Evolutionary conservation across 345 rosid species (phyloP).

Genomic region (Boechera divaricarpa): DNA sequence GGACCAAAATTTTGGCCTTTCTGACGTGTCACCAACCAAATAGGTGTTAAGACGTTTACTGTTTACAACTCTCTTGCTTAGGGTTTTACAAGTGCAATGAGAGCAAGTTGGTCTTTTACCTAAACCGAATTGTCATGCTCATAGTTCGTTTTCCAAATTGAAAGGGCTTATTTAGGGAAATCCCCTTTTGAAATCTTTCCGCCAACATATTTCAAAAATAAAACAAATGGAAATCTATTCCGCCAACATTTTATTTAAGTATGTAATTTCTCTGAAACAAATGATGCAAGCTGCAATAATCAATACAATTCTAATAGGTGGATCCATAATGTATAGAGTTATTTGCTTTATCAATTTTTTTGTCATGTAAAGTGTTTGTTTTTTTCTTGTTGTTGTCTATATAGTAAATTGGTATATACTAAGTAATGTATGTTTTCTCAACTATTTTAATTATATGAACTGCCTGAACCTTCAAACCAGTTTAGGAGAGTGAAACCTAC

Average conservation of each 20-base stretch:
- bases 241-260: not conserved
- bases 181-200: conserved; percentile 20
- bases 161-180: not conserved
- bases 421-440: not conserved
- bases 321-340: not conserved
- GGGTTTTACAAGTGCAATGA: conserved; percentile 30
- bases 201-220: conserved; percentile 32
- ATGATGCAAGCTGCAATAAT: conserved; percentile 15
- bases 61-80: conserved; percentile 39
- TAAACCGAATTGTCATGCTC: conserved; percentile 39
- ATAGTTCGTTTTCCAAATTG: conserved; percentile 18
- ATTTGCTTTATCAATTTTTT: not conserved
- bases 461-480: not conserved
- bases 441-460: not conserved
- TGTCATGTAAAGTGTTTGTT: not conserved
- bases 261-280: not conserved
- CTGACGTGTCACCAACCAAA: conserved; percentile 84
- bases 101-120: conserved; percentile 43
- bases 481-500: not conserved
- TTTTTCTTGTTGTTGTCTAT: not conserved
- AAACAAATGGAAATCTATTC: not conserved
- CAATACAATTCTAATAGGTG: not conserved
- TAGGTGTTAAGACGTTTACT: conserved; percentile 58
- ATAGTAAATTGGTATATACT: not conserved
- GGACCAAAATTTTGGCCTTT: conserved; percentile 47